Conservation (phyloP, 129 eudicot genomes). For the Tanacetum coccineum region DNA sequence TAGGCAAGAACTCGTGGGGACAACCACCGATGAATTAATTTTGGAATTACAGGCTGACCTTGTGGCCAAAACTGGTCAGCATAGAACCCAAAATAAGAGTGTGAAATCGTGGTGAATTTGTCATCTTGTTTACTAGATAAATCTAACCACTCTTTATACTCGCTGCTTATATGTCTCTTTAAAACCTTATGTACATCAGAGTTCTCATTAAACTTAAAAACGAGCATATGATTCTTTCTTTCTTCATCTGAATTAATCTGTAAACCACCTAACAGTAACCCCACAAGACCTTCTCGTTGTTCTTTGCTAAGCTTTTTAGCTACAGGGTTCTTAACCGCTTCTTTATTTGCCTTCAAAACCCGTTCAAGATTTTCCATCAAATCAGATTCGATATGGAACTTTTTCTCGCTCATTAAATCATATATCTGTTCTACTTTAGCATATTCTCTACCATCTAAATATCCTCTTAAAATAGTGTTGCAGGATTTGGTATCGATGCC, state of each 20-base stretch:
- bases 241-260: conserved; percentile 51
- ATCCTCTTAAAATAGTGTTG: conserved; percentile 65
- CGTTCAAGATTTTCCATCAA: conserved; percentile 57
- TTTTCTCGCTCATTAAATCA: conserved; percentile 61
- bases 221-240: conserved; percentile 43
- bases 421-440: conserved; percentile 60
- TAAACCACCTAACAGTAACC: conserved; percentile 78
- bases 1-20: conserved; percentile 93
- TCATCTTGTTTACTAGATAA: conserved; percentile 33
- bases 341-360: conserved; percentile 46
- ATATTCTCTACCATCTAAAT: conserved; percentile 46
- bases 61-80: conserved; percentile 82
- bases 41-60: conserved; percentile 62
- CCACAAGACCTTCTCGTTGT: conserved; percentile 81
- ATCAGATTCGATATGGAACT: conserved; percentile 54
- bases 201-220: conserved; percentile 52
- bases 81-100: conserved; percentile 69
- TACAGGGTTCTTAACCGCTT: conserved; percentile 39
- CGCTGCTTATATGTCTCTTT: conserved; percentile 50
- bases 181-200: conserved; percentile 48
- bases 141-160: conserved; percentile 76
- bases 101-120: conserved; percentile 48
- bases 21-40: conserved; percentile 81
- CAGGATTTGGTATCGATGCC: conserved; percentile 64
- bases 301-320: conserved; percentile 60